Conservation (phyloP, 1,284 basidiomycete species). For the Ganoderma leucocontextum region DNA sequence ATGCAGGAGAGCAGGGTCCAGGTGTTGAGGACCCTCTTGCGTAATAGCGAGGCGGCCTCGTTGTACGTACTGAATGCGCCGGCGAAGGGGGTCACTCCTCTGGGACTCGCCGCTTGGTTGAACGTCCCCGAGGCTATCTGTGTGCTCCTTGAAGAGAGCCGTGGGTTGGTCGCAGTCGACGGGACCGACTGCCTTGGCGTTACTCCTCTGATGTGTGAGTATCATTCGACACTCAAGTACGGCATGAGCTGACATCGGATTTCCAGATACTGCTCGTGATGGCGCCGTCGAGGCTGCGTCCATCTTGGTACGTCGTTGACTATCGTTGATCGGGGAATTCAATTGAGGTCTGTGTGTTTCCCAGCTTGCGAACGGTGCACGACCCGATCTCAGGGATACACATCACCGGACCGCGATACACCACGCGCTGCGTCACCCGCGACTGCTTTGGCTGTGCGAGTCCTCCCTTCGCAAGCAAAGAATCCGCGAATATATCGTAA, state of each 20-base stretch:
- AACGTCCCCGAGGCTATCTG: constrained; percentile 65
- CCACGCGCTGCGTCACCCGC: constrained; percentile 66
- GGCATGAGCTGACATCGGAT: constrained; percentile 30
- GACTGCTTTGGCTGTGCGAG: constrained; percentile 74
- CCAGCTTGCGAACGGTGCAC: constrained; percentile 70
- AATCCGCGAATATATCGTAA: constrained; percentile 63
- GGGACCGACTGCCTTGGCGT: constrained; percentile 75
- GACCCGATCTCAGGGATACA: constrained; percentile 73
- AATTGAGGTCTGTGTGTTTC: constrained; percentile 10
- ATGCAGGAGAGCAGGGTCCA: constrained; percentile 62
- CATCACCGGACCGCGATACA: constrained; percentile 75
- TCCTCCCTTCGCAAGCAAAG: constrained; percentile 65
- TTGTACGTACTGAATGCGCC: constrained; percentile 76
- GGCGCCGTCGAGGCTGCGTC: constrained; percentile 68
- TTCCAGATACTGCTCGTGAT: constrained; percentile 75
- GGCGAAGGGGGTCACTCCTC: constrained; percentile 74
- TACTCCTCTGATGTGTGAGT: constrained; percentile 82
- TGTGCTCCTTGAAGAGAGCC: constrained; percentile 64
- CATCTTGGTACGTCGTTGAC: constrained; percentile 57
- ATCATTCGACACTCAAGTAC: constrained; percentile 14
- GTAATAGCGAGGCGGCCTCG: constrained; percentile 63
- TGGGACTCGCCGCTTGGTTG: constrained; percentile 79
- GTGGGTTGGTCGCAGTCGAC: constrained; percentile 70
- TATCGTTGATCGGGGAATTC: constrained; percentile 31
- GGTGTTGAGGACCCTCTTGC: constrained; percentile 60